Evolutionary conservation across 176 grass and related monocot species (phyloP).

Genomic region (Melocanna baccifera): DNA sequence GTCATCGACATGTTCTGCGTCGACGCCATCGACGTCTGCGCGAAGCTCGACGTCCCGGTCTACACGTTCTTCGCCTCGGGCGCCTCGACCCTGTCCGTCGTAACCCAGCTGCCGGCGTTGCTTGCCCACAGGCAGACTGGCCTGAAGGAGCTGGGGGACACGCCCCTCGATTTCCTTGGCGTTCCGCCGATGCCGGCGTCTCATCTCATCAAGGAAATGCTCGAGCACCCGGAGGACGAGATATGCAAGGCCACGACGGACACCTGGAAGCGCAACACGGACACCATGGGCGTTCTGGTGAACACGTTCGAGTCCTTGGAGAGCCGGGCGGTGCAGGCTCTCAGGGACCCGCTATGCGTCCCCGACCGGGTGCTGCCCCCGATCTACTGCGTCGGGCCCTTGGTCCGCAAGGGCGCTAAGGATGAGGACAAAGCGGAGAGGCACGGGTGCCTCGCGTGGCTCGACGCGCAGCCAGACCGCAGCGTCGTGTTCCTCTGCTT

Average conservation of each 20-base stretch:
- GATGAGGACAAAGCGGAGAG: background rate
- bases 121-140: background rate
- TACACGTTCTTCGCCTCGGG: constrained; percentile 20
- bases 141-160: constrained; percentile 6
- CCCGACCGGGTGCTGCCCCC: background rate
- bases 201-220: background rate
- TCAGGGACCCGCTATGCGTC: constrained; percentile 4
- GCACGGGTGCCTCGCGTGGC: background rate
- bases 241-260: background rate
- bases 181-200: constrained; percentile 8
- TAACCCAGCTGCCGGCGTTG: background rate
- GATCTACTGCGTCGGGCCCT: background rate
- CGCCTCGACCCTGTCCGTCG: background rate
- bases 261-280: constrained; percentile 11
- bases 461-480: background rate
- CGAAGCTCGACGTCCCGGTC: background rate
- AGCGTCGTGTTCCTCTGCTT: constrained; percentile 34
- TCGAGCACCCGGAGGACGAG: constrained; percentile 22
- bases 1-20: constrained; percentile 27
- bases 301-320: constrained; percentile 19
- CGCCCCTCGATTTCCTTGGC: constrained; percentile 1
- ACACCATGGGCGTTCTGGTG: constrained; percentile 22
- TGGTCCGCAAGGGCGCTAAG: constrained; percentile 16
- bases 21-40: constrained; percentile 3
- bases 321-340: background rate